Conservation (phyloP, 1,284 basidiomycete species). For the Austroboletus olivaceoglutinosus region DNA sequence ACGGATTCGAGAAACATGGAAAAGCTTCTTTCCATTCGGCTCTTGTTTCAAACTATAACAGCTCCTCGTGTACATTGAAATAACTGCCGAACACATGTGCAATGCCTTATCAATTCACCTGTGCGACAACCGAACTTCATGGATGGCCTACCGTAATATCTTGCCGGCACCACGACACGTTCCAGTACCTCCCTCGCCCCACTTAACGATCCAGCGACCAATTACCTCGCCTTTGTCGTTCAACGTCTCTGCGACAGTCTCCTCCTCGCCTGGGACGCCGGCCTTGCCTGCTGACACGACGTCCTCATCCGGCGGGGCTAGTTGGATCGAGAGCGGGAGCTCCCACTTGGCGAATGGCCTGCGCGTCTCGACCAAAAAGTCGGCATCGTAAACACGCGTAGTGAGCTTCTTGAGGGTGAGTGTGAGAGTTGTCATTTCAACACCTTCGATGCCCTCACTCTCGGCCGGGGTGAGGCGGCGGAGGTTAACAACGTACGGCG, state of each 20-base stretch:
- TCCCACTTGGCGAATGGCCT: constrained; percentile 83
- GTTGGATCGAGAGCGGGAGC: constrained; percentile 54
- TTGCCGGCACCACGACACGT: constrained; percentile 58
- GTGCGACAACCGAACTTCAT: background rate
- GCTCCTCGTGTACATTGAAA: constrained; percentile 84
- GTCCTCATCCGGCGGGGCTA: constrained; percentile 42
- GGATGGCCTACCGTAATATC: constrained; percentile 54
- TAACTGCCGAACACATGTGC: constrained; percentile 41
- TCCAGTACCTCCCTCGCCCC: constrained; percentile 63
- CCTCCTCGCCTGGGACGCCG: constrained; percentile 53
- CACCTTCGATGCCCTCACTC: constrained; percentile 45
- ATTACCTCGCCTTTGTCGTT: constrained; percentile 61
- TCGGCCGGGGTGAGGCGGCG: constrained; percentile 41
- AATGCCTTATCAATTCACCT: background rate
- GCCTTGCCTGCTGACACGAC: constrained; percentile 30
- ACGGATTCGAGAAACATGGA: too few relatives aligned
- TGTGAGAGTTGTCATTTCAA: constrained; percentile 72
- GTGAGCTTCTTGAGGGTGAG: constrained; percentile 58
- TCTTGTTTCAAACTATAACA: constrained; percentile 39
- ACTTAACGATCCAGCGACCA: constrained; percentile 77
- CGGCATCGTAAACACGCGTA: constrained; percentile 72
- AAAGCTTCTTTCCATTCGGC: too few relatives aligned
- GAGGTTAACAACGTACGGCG: constrained; percentile 52
- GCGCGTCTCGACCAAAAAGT: constrained; percentile 66
- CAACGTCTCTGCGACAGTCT: constrained; percentile 74